Evolutionary conservation across 441 rosid species (phyloP).

Genomic region (Dalechampia spathulata): DNA sequence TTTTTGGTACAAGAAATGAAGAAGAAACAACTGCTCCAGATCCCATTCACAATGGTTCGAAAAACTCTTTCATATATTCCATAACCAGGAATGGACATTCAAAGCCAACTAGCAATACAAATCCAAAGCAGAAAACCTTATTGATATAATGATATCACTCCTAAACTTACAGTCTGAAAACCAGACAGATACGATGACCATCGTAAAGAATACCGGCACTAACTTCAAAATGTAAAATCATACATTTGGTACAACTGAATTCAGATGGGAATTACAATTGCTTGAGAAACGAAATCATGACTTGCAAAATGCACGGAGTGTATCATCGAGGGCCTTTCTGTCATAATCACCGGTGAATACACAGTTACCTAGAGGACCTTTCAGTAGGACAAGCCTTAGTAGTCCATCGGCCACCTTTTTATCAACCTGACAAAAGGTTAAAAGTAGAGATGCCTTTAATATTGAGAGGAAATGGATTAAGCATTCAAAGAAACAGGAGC

Average conservation of each 20-base stretch:
- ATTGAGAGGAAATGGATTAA: neutral
- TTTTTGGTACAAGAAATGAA: no score
- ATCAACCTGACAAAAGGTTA: slow-evolving; percentile 55
- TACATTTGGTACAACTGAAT: neutral
- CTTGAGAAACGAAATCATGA: slow-evolving; percentile 30
- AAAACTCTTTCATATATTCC: no score
- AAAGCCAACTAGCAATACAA: no score
- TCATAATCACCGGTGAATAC: slow-evolving; percentile 92
- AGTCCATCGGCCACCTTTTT: slow-evolving; percentile 97
- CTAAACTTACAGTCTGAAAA: neutral
- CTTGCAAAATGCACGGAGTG: slow-evolving; percentile 70
- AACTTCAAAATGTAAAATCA: neutral
- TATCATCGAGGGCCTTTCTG: slow-evolving; percentile 72
- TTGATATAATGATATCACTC: neutral
- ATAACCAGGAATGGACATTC: no score
- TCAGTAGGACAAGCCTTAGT: slow-evolving; percentile 82
- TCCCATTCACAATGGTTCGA: no score
- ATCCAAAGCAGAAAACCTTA: no score
- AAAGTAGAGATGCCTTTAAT: neutral
- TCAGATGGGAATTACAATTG: neutral
- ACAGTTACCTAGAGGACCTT: slow-evolving; percentile 87
- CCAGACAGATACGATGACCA: neutral
- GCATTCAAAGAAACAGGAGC: neutral
- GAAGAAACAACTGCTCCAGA: no score
- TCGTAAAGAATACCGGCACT: neutral